Conservation (phyloP, 495 filamentous ascomycete species). For the Daldinia caldariorum region DNA sequence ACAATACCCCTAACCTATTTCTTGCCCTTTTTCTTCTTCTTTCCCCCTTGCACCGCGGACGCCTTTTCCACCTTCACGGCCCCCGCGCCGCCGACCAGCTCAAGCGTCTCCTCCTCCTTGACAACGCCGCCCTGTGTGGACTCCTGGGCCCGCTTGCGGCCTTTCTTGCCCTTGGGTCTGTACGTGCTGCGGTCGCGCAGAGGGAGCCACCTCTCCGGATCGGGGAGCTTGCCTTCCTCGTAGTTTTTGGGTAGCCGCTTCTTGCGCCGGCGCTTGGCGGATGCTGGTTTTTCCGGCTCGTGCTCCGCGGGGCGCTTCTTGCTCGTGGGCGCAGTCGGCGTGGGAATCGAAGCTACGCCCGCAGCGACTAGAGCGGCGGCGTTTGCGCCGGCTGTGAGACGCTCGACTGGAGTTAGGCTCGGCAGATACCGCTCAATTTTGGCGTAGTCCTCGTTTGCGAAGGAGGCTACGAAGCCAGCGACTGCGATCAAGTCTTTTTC, state of each 20-base stretch:
- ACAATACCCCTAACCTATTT: constrained; percentile 53
- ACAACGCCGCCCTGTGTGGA: constrained; percentile 86
- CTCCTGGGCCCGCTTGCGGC: constrained; percentile 79
- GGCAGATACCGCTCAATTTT: constrained; percentile 69
- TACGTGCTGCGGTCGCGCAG: constrained; percentile 88
- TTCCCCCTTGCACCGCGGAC: constrained; percentile 59
- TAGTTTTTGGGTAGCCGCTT: constrained; percentile 84
- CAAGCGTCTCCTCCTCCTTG: constrained; percentile 70
- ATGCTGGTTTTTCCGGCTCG: constrained; percentile 62
- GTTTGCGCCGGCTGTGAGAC: constrained; percentile 73
- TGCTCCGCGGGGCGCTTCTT: constrained; percentile 68
- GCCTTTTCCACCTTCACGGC: constrained; percentile 67
- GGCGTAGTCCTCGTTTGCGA: constrained; percentile 71
- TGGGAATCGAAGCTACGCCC: constrained; percentile 74
- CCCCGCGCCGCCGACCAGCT: constrained; percentile 69
- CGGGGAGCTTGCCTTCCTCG: constrained; percentile 74
- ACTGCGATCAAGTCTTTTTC: constrained; percentile 70
- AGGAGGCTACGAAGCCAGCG: constrained; percentile 86
- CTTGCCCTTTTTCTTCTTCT: constrained; percentile 83
- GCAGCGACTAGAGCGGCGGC: constrained; percentile 74
- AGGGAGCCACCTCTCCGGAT: constrained; percentile 93
- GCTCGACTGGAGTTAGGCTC: constrained; percentile 70
- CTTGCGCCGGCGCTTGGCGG: constrained; percentile 70
- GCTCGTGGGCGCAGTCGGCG: constrained; percentile 48
- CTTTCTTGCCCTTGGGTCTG: constrained; percentile 89